A percentile compares a stretch with the other conserved stretches of the same genome.
These are phyloP conservation scores for Penicillium coprophilum DNA, from an alignment of 495 filamentous ascomycete genomes.

Conservation along the genomic window DNA sequence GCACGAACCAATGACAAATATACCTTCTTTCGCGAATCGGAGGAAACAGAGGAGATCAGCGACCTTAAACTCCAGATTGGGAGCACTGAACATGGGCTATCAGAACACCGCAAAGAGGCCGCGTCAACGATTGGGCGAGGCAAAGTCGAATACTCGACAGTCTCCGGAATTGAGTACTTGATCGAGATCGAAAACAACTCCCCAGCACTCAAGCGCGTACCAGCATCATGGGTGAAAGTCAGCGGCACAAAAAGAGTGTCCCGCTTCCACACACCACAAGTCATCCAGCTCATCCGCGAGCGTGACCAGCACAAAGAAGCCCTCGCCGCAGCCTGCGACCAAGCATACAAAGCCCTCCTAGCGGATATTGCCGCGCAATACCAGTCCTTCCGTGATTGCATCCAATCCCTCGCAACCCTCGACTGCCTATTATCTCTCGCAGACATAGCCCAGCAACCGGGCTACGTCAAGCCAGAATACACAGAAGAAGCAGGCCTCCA, in stretches of 20 bases:
- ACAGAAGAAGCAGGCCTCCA: constrained; percentile 65
- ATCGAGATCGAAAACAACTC: constrained; percentile 82
- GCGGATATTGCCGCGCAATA: constrained; percentile 75
- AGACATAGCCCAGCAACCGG: constrained; percentile 77
- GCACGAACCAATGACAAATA: constrained; percentile 90
- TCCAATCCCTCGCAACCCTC: constrained; percentile 80
- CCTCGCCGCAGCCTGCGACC: constrained; percentile 87
- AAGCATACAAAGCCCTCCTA: constrained; percentile 72
- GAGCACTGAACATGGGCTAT: constrained; percentile 81
- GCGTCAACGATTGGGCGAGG: constrained; percentile 68
- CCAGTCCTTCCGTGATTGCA: constrained; percentile 82
- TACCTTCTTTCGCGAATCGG: constrained; percentile 81
- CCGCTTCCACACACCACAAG: constrained; percentile 92
- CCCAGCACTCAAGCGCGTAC: constrained; percentile 72
- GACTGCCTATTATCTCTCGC: constrained; percentile 90
- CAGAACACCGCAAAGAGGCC: constrained; percentile 69
- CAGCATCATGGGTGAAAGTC: constrained; percentile 91
- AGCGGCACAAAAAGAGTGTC: constrained; percentile 90
- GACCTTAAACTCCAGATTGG: constrained; percentile 91
- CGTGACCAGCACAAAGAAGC: constrained; percentile 94
- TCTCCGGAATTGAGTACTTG: constrained; percentile 89
- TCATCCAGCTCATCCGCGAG: constrained; percentile 77
- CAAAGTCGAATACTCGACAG: constrained; percentile 71
- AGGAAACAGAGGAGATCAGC: constrained; percentile 81
- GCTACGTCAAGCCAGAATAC: constrained; percentile 86